Evolutionary conservation across 2,329 filamentous ascomycete genomes (phyloP), one percentile per base, ranked within the genome.

Genomic region (Neoarthrinium moseri): DNA sequence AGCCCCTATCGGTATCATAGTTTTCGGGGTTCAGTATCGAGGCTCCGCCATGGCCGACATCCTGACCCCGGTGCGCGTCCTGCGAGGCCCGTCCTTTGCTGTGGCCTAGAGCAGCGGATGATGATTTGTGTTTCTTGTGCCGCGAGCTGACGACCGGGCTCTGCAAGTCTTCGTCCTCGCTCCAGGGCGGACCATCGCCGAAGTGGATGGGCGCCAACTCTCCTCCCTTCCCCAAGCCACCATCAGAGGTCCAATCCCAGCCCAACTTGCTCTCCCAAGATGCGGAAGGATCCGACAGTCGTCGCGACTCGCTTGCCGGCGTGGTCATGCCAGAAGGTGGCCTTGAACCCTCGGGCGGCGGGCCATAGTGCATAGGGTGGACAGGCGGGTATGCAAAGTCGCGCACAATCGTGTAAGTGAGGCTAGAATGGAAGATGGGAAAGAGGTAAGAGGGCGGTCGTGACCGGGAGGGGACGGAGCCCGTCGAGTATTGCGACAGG

Each of bases 151-250:
- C 89, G 15, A 96, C 89, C 0, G 91, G 91, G 62, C 91, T 95
- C 60, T 94, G 89, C 34, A 96, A 77, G 66, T 97, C 94, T 57
- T 97, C 91, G 60, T 97, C 91, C 69, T 96, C 91, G 66, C 90
- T 95, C 72, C 91, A 97, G 3, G 91, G 92, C 18, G 91, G 91
- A 0, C 91, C 91, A 61, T 94, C 90, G 4, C 83, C 88, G 57
- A 94, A 92, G 39, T 89, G 82, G 62, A 94, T 91, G 17, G 88
- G 87, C 8, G 89, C 86, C 13, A 95, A 75, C 59, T 91, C 87
- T 55, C 88, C 79, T 20, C 77, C 81, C 44, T 78, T 84, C 53
- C 75, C 78, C 51, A 80, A 77, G 26, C 76, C 69, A 29, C 58
- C 66, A 55, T 78, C 68, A 59, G 75, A 54, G 46, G 68, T 61